Evolutionary conservation across 371 early-diverging fungal species (phyloP), one percentile per base, ranked within the genome.

Genomic region (Gilbertella persicaria): DNA sequence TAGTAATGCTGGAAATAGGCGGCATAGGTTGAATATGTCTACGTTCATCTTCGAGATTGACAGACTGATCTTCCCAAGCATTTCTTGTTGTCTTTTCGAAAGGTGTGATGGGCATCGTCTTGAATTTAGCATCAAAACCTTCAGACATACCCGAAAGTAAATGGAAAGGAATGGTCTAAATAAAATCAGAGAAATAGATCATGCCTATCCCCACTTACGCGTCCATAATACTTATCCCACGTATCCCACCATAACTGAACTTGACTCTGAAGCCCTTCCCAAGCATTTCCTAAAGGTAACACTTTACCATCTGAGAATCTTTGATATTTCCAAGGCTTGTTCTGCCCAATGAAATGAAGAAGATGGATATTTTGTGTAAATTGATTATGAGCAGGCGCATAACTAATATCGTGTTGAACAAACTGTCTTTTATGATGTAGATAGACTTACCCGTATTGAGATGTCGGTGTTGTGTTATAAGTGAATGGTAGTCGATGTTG

Each of bases 381-480:
- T 23, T 86, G 74, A 30, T 73, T 65, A 50, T 83, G 76, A 4
- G 93, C 93, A 4, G 93, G 91, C 16, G 75, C 78, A 73, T 92
- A 92, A 29, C 85, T 85, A 69, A 36, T 44, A 53, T 20, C 26
- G 33, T 33, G 33, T 33, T 2, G 12, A 33, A 33, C 33, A 33
- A 33, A 33, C 33, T 12, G 4, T 13, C 8, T 33, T 33, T 8
- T 33, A 2, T 33, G 33, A 9, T 33, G n/a, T n/a, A n/a, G n/a
- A n/a, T n/a, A n/a, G n/a, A 25, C 10, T 60, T 69, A 83, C 75
- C 91, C 90, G 73, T 98, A 98, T 40, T 87, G 84, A 4, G 92
- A 78, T 4, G 92, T 86, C 3, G 94, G 92, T 0, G 96, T 95
- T 6, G 95, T 89, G 66, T 98, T 98, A 79, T 84, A 96, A 33